phyloP scores from a whole-genome alignment of 2,329 filamentous ascomycete species.

The Xylariaceae sp. region DNA sequence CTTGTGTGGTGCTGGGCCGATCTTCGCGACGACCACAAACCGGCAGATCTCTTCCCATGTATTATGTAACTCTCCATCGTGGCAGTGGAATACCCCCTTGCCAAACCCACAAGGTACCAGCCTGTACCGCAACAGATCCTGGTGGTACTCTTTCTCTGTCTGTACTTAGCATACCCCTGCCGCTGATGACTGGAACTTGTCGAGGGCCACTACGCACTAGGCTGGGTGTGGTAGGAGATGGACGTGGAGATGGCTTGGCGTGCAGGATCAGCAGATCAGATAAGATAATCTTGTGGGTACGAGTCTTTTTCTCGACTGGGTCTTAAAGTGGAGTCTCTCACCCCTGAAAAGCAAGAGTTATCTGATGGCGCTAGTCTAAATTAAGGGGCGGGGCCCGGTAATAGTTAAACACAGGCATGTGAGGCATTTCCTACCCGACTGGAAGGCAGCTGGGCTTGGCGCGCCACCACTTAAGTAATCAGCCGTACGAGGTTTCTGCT shows the following conservation, averaged over 20 bases:
- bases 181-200: constrained; percentile 32
- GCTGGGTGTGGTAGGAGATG: constrained; percentile 22
- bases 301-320: neutral
- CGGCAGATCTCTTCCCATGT: constrained; percentile 23
- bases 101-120: constrained; percentile 28
- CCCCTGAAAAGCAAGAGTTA: constrained; percentile 11
- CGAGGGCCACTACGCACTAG: constrained; percentile 21
- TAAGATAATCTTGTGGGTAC: constrained; percentile 39
- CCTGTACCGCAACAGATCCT: constrained; percentile 21
- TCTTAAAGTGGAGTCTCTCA: neutral
- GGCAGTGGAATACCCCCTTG: constrained; percentile 29
- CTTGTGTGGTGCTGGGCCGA: too few species aligned
- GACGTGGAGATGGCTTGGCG: constrained; percentile 7
- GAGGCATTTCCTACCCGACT: constrained; percentile 3
- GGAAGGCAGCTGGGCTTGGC: neutral
- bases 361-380: constrained; percentile 27
- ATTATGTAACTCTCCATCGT: constrained; percentile 15
- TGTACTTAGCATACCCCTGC: constrained; percentile 7
- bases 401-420: neutral
- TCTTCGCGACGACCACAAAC: too few species aligned
- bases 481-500: too few species aligned
- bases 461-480: too few species aligned
- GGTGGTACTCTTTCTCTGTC: neutral
- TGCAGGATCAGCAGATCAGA: constrained; percentile 39
- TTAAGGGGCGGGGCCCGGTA: neutral